Percentiles rank a stretch among this genome's conserved stretches.
phyloP scores from a whole-genome alignment of 768 basidiomycete genomes.

The Strobilomyces echinocephalus region DNA sequence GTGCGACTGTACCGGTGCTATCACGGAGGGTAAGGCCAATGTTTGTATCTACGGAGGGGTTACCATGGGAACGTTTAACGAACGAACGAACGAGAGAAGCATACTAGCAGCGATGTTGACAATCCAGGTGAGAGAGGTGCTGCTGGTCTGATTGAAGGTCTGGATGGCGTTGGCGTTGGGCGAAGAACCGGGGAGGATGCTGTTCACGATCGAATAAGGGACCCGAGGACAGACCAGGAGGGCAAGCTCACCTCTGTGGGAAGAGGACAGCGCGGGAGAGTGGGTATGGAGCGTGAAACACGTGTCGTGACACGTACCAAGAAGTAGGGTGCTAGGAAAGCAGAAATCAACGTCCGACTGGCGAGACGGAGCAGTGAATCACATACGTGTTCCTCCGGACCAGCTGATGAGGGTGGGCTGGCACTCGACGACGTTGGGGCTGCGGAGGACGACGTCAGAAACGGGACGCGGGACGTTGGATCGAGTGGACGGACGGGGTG shows the following conservation, averaged over 20 bases:
- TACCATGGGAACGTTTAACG: neutral
- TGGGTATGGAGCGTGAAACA: neutral
- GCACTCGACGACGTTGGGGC: constrained; percentile 50
- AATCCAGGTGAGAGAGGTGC: constrained; percentile 48
- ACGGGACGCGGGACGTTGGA: neutral
- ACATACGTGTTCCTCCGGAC: neutral
- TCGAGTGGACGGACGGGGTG: constrained; percentile 57
- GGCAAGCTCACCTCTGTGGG: too few species aligned
- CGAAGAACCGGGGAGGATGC: constrained; percentile 50
- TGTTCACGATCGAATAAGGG: constrained; percentile 20
- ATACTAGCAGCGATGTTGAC: constrained; percentile 47
- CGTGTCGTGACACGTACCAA: too few species aligned
- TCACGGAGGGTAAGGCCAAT: constrained; percentile 64
- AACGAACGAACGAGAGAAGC: neutral
- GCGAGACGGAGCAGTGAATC: too few species aligned
- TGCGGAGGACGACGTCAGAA: constrained; percentile 23
- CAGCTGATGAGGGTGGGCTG: constrained; percentile 33
- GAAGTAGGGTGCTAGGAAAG: too few species aligned
- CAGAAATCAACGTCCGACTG: too few species aligned
- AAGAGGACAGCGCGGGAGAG: neutral
- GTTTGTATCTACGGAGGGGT: constrained; percentile 35
- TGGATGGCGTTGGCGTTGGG: constrained; percentile 43
- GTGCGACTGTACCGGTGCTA: constrained; percentile 43
- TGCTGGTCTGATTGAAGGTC: constrained; percentile 38
- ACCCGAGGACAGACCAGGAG: neutral